Conservation (phyloP, 305 asterid species). For the Fraxinus latifolia region DNA sequence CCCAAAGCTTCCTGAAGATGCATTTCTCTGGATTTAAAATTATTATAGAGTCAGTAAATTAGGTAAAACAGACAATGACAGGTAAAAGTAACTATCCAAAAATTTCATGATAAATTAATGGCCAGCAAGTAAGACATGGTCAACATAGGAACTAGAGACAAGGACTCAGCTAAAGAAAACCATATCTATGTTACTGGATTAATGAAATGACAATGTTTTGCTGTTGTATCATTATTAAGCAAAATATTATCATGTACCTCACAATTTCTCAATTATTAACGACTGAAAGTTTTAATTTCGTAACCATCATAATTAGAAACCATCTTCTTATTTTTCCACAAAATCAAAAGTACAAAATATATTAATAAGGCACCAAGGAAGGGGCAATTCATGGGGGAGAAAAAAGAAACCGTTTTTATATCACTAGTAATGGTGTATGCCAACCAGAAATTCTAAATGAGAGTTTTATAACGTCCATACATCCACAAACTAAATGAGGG, state of each 20-base stretch:
- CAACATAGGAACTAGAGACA: background rate
- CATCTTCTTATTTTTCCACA: background rate
- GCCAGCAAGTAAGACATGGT: background rate
- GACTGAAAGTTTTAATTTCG: background rate
- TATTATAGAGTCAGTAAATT: constrained; percentile 26
- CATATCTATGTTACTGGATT: background rate
- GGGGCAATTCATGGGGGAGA: background rate
- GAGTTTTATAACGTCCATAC: background rate
- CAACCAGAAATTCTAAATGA: background rate
- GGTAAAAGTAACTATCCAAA: background rate
- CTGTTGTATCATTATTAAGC: background rate
- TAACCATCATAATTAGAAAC: background rate
- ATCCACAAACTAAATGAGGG: background rate
- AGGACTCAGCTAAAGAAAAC: background rate
- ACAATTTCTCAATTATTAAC: background rate
- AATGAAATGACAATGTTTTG: background rate
- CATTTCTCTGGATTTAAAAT: constrained; percentile 50
- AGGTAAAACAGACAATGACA: background rate
- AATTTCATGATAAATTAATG: background rate
- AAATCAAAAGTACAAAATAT: background rate
- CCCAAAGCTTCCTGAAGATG: constrained; percentile 63
- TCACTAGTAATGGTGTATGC: background rate
- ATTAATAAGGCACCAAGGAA: background rate
- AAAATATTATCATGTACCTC: background rate
- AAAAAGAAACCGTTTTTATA: background rate